Evolutionary conservation across 108 stramenopile genomes (phyloP).

Genomic region (Nitzschia sp.): DNA sequence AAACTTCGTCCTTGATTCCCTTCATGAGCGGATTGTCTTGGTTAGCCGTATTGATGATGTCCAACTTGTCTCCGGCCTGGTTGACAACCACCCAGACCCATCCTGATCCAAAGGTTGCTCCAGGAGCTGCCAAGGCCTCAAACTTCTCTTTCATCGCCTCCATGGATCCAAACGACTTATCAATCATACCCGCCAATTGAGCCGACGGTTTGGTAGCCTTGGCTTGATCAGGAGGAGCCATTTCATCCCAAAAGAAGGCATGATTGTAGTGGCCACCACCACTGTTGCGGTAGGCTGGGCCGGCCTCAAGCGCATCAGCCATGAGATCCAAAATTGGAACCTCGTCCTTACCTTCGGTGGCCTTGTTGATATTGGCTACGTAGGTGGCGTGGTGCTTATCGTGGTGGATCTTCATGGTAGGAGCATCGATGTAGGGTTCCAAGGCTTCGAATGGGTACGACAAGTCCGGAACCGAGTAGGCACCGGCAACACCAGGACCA

Average conservation of each 20-base stretch:
- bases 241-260: constrained; percentile 99
- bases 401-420: constrained; percentile 98
- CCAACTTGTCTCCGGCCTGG: constrained; percentile 74
- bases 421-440: constrained; percentile 93
- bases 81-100: constrained; percentile 97
- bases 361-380: constrained; percentile 71
- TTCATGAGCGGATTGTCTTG: constrained; percentile 98
- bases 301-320: constrained; percentile 83
- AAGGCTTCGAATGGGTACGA: constrained; percentile 91
- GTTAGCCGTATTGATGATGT: constrained; percentile 92
- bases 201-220: constrained; percentile 85
- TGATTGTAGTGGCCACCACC: constrained; percentile 99
- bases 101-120: constrained; percentile 93
- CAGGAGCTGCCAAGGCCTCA: constrained; percentile 88
- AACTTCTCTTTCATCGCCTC: constrained; percentile 91
- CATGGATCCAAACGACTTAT: constrained; percentile 84
- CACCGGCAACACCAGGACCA: constrained; percentile 54
- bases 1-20: constrained; percentile 89
- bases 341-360: constrained; percentile 83
- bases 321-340: constrained; percentile 80
- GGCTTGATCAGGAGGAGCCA: constrained; percentile 88
- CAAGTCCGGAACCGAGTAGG: constrained; percentile 91
- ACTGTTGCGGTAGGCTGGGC: constrained; percentile 90
- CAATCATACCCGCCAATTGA: constrained; percentile 75
- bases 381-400: constrained; percentile 94